Conservation (phyloP, 768 basidiomycete genomes). For the Naganishia randhawae region DNA sequence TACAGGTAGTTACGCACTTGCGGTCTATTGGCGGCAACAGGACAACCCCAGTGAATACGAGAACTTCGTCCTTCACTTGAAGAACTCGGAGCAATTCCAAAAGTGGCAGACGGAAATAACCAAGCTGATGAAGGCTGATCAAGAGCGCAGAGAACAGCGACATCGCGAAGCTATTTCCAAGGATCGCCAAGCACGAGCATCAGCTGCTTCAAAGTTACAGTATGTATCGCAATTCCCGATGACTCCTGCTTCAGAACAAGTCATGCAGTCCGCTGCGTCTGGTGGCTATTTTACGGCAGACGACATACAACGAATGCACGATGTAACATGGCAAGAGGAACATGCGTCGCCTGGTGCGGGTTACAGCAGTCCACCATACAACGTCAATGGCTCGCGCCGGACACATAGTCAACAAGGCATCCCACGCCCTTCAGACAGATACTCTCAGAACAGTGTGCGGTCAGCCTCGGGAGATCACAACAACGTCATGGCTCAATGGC, state of each 20-base stretch:
- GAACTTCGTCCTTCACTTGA: constrained; percentile 88
- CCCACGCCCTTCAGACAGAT: constrained; percentile 23
- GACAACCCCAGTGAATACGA: constrained; percentile 67
- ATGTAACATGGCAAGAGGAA: constrained; percentile 22
- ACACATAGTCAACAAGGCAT: constrained; percentile 25
- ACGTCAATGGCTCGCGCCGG: constrained; percentile 19
- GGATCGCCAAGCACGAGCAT: constrained; percentile 48
- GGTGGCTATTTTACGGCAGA: constrained; percentile 25
- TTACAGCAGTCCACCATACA: constrained; percentile 26
- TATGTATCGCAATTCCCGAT: constrained; percentile 40
- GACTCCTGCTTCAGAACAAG: constrained; percentile 41
- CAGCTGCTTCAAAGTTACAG: constrained; percentile 49
- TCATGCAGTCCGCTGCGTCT: constrained; percentile 2
- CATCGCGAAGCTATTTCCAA: constrained; percentile 54
- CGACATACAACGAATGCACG: background rate
- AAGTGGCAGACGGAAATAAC: constrained; percentile 90
- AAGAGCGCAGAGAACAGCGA: constrained; percentile 55
- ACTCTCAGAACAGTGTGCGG: constrained; percentile 22
- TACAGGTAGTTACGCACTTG: constrained; percentile 66
- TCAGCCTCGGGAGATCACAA: constrained; percentile 22
- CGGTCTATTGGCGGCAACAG: constrained; percentile 92
- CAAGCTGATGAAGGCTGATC: constrained; percentile 67
- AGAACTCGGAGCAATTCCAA: constrained; percentile 82
- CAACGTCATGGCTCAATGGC: constrained; percentile 26
- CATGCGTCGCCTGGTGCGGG: constrained; percentile 9